These are phyloP conservation scores for Puccinellia tenuiflora DNA, from an alignment of 176 grass and related monocot species.

Conservation along the genomic window DNA sequence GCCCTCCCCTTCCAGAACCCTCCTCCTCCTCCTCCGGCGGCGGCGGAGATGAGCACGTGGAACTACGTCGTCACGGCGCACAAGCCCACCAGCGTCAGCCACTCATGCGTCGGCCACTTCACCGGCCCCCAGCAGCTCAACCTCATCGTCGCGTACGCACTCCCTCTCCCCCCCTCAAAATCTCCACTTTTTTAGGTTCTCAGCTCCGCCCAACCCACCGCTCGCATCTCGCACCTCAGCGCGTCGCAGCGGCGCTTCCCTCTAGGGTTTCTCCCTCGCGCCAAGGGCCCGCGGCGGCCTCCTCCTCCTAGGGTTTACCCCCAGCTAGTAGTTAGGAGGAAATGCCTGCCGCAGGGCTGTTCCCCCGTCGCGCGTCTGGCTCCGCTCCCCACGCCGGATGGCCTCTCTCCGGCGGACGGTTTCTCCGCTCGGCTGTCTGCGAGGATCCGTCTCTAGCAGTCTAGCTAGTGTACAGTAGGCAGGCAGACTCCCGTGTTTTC, in stretches of 20 bases:
- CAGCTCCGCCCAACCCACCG: not conserved
- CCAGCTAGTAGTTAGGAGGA: not conserved
- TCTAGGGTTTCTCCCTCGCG: not conserved
- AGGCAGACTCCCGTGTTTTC: not conserved
- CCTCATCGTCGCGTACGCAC: constrained; percentile 77
- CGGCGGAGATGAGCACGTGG: constrained; percentile 88
- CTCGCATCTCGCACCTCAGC: too few relatives aligned
- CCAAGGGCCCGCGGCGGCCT: not conserved
- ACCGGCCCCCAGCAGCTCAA: constrained; percentile 86
- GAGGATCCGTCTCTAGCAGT: not conserved
- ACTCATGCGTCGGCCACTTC: constrained; percentile 99
- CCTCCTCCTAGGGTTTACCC: constrained; percentile 23
- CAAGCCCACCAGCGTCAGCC: constrained; percentile 96
- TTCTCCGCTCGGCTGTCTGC: not conserved
- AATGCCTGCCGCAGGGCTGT: not conserved
- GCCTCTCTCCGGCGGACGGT: not conserved
- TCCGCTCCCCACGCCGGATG: not conserved
- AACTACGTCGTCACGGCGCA: constrained; percentile 98
- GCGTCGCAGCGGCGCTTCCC: not conserved
- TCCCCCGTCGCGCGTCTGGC: not conserved
- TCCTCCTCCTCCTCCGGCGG: constrained; percentile 14
- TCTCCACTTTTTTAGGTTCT: not conserved
- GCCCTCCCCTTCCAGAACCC: not conserved
- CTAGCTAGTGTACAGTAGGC: not conserved
- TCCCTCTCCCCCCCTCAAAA: not conserved